Evolutionary conservation across 208 protist species (phyloP), one percentile per base, ranked within the genome.

Genomic region (Dictyostelium gargantuum): DNA sequence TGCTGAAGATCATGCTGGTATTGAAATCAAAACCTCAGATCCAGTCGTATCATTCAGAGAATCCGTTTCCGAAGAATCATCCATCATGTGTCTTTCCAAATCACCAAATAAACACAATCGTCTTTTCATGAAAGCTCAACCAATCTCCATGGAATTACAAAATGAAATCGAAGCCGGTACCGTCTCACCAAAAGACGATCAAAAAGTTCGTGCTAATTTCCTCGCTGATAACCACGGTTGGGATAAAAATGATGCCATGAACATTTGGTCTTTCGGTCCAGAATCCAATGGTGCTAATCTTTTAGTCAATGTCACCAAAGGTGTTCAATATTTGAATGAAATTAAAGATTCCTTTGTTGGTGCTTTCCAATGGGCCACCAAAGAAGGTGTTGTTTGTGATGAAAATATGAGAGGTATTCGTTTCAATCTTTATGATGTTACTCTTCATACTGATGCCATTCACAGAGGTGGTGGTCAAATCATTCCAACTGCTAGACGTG

Each of bases 81-180:
- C 54, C 10, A 46, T 72, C 23, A 94, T 66, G 38, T 96, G 95
- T 85, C 94, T 99, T 91, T 84, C 98, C 91, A 99, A 99, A 97
- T 98, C 98, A 81, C 97, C 99, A 94, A 99, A 99, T 98, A 99
- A 99, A 96, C 99, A 99, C 97, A 99, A 99, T 97, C 96, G 99
- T 96, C 93, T 99, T 42, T 99, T 97, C 96, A 97, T 99, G 86
- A 96, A 97, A 54, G 98, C 98, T 50, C 68, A 92, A 11, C 99
- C 99, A 40, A 93, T 99, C 44, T 94, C 91, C 46, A 98, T 99
- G 85, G 98, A 98, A 80, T 95, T 98, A 26, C 46, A 95, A 68
- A 94, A 98, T n/a, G 97, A 93, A 29, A 99, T 99, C 82, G 99
- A 99, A 93, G 94, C 97, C 10, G 61, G 91, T 96, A 13, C 95